phyloP scores from a whole-genome alignment of 768 basidiomycete genomes.

The Tulasnella sp. region DNA sequence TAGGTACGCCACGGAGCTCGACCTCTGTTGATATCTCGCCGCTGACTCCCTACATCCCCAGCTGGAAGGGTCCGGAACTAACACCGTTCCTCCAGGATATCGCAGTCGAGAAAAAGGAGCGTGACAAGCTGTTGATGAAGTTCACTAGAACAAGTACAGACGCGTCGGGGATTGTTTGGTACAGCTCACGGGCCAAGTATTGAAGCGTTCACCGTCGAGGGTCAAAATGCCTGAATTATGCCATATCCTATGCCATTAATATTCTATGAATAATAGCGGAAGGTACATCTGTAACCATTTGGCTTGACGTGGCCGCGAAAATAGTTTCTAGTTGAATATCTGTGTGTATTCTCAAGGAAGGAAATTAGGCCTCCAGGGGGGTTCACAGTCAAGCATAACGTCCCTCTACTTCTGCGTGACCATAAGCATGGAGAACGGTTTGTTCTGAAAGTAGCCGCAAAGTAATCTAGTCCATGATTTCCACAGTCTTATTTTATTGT shows the following conservation, averaged over 20 bases:
- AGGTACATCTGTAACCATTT: too few species aligned
- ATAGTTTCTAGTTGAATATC: too few species aligned
- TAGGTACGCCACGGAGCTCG: conserved; percentile 31
- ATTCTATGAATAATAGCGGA: too few species aligned
- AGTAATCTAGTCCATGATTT: background rate
- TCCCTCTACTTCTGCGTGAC: background rate
- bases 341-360: too few species aligned
- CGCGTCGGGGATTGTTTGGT: conserved; percentile 58
- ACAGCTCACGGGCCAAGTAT: conserved; percentile 55
- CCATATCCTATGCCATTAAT: background rate
- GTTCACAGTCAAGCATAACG: too few species aligned
- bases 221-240: background rate
- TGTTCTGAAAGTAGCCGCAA: background rate
- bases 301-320: too few species aligned
- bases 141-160: conserved; percentile 77
- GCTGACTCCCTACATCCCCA: background rate
- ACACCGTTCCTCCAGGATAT: conserved; percentile 77
- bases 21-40: background rate
- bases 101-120: conserved; percentile 76
- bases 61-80: conserved; percentile 77
- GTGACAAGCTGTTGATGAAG: conserved; percentile 83
- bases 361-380: too few species aligned
- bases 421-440: background rate
- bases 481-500: background rate
- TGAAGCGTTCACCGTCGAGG: background rate